Base-by-base conservation (phyloP, 2,329 filamentous ascomycete species). In the Colletotrichum viniferum region DNA sequence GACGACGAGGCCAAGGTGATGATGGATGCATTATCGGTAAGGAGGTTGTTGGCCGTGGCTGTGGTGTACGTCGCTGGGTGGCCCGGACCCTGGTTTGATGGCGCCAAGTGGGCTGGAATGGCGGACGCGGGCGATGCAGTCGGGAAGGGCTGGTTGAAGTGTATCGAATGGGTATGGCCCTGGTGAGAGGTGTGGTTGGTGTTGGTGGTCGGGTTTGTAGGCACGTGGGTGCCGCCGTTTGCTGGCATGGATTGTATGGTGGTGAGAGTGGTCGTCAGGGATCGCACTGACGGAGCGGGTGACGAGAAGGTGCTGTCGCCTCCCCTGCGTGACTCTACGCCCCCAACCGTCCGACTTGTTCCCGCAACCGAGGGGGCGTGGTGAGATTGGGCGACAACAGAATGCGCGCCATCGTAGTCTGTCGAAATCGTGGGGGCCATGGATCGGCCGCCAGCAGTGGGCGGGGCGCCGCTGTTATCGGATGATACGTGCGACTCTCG, bases 11-110 rank as follows among this genome's bases (percentile, higher is more conserved):
- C 95, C 16, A 97, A 88, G 0, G 95, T 97, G 76, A 97, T 86
- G 78, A 97, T 96, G 30, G 94, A 96, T 26, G 95, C 95, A 81
- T 97, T 95, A 83, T 97, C 95, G 2, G 94, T 95, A 38, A 96
- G 87, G 7, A 96, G 89, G 79, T 95, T 95, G 84, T 96, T 96
- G 68, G 95, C 94, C 0, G 94, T 96, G 3, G 94, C 94, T n/a
- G 90, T 91, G 66, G 89, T 90, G 83, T 96, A 96, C 0, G 94
- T 96, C 7, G 92, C 90, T 4, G 94, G 94, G 79, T 92, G 90
- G 67, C 86, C 80, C 80, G 84, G 78, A 75, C 85, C 81, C 73
- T 80, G 81, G n/a, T 83, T 81, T 24, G 82, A 80, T 12, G 91
- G 91, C 2, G 88, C 90, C 32, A 95, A 87, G 83, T 96, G 93